Conservation (phyloP, 257 asterid species). For the Ilex aquifolium region DNA sequence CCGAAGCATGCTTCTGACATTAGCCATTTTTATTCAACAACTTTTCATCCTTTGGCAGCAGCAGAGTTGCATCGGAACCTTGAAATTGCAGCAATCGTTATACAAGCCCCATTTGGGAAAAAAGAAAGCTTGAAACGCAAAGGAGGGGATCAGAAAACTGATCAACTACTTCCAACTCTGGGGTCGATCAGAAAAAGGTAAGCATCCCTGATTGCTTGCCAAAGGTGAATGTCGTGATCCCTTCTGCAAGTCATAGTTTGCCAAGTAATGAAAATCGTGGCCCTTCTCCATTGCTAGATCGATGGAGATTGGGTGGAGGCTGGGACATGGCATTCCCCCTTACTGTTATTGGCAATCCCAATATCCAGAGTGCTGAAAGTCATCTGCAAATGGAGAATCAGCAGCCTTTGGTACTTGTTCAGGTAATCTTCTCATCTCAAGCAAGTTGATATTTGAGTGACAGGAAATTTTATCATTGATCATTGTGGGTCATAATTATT, state of each 20-base stretch:
- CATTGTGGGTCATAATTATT: too few relatives aligned
- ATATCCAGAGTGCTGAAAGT: constrained; percentile 29
- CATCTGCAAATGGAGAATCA: constrained; percentile 30
- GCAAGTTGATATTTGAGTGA: not conserved
- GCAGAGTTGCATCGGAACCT: constrained; percentile 49
- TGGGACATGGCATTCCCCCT: constrained; percentile 98
- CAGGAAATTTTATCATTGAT: too few relatives aligned
- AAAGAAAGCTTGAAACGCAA: constrained; percentile 58
- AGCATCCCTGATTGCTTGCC: constrained; percentile 18
- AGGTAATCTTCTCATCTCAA: constrained; percentile 38
- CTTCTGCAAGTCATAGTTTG: constrained; percentile 73
- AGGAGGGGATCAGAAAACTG: constrained; percentile 35
- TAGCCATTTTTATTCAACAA: constrained; percentile 11
- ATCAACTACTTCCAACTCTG: constrained; percentile 20
- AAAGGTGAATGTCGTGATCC: constrained; percentile 71
- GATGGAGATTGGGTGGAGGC: constrained; percentile 92
- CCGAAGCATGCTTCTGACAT: constrained; percentile 19
- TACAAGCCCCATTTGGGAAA: constrained; percentile 66
- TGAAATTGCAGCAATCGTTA: constrained; percentile 67
- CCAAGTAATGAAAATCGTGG: constrained; percentile 53
- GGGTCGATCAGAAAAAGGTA: constrained; percentile 21
- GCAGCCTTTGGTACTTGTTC: constrained; percentile 49
- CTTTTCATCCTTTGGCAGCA: constrained; percentile 28
- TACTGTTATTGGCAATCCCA: constrained; percentile 41
- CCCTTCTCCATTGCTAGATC: constrained; percentile 72